phyloP scores from a whole-genome alignment of 2,329 filamentous ascomycete genomes.

The Dryadomyces sulphureus region DNA sequence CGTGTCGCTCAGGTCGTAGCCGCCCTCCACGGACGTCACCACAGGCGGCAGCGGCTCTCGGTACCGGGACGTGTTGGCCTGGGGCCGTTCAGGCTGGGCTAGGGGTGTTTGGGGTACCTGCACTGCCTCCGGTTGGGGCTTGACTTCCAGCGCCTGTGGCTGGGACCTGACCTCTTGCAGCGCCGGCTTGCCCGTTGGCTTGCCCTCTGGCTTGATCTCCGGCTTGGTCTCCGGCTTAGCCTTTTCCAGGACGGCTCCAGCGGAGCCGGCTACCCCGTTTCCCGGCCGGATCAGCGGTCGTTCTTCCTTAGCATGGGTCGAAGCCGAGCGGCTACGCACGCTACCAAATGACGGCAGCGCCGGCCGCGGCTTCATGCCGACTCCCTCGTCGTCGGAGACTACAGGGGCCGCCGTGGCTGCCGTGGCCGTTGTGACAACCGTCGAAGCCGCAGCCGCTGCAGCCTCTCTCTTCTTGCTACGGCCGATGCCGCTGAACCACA shows the following conservation, averaged over 20 bases:
- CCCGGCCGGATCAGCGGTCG: constrained; percentile 41
- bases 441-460: constrained; percentile 13
- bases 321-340: constrained; percentile 36
- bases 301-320: constrained; percentile 30
- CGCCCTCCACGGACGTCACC: constrained; percentile 54
- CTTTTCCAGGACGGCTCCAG: constrained; percentile 39
- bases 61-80: constrained; percentile 39
- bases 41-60: constrained; percentile 55
- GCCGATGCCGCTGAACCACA: constrained; percentile 37
- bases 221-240: no score
- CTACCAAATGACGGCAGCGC: constrained; percentile 63
- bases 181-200: no score
- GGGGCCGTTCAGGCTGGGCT: no score
- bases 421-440: background rate
- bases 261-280: no score
- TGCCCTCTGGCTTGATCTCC: no score
- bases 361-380: constrained; percentile 60
- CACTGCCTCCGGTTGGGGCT: no score
- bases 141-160: no score
- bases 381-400: constrained; percentile 47
- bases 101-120: no score
- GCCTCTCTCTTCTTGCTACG: constrained; percentile 35
- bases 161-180: no score
- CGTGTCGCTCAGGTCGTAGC: constrained; percentile 47
- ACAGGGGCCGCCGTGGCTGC: constrained; percentile 28